A percentile compares a stretch with the other conserved stretches of the same genome.
Conservation (phyloP, 257 asterid species). For the Gentiana macrophylla region DNA sequence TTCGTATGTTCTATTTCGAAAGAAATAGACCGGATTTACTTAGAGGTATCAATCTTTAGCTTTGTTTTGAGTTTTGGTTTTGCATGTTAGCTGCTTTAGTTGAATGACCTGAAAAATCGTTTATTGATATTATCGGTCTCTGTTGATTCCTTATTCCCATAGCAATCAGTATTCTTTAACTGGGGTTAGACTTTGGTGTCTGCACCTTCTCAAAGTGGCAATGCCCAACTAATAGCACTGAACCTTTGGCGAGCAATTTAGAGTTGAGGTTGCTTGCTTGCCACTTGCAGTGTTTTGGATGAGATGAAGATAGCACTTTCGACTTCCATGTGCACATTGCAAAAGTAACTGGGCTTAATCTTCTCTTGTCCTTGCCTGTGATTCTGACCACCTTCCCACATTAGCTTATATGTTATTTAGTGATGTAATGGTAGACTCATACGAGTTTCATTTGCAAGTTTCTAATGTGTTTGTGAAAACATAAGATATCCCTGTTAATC, state of each 20-base stretch:
- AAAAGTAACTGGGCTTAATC: not conserved
- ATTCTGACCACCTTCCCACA: not conserved
- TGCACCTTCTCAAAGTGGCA: constrained; percentile 10
- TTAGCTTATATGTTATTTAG: not conserved
- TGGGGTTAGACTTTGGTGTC: not conserved
- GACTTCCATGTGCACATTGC: not conserved
- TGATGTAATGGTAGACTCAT: not conserved
- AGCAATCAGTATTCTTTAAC: constrained; percentile 2
- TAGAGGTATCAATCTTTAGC: no score
- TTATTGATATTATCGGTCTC: no score
- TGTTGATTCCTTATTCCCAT: not conserved
- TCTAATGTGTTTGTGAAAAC: not conserved
- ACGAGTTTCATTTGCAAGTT: not conserved
- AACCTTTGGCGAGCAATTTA: not conserved
- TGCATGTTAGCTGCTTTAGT: no score
- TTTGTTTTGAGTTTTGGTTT: not conserved
- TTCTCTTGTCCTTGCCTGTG: not conserved
- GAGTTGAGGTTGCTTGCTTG: not conserved
- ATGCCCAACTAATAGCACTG: not conserved
- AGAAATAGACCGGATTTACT: no score
- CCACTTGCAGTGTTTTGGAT: not conserved
- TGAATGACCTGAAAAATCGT: no score
- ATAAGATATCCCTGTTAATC: not conserved
- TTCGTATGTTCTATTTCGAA: no score
- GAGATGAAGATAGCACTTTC: not conserved